Percentiles rank a stretch among this genome's conserved stretches.
These are phyloP conservation scores for Aaosphaeria arxii DNA, from an alignment of 2,329 filamentous ascomycete genomes.

Conservation along the genomic window DNA sequence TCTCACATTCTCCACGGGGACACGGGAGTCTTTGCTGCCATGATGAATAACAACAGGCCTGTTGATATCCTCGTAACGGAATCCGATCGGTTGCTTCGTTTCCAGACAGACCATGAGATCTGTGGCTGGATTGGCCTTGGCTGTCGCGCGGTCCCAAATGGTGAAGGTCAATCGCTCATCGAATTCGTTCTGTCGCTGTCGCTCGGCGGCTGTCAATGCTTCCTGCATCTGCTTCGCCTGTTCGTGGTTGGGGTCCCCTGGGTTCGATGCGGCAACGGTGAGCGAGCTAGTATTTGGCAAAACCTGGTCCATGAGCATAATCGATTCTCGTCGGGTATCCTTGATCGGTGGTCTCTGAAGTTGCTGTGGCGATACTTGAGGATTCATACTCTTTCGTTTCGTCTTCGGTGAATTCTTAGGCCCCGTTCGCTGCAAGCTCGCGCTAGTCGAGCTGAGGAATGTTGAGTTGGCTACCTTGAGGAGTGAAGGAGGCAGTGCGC, in stretches of 20 bases:
- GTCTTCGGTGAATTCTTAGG: slow-evolving; percentile 53
- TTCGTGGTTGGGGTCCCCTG: slow-evolving; percentile 29
- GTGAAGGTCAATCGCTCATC: slow-evolving; percentile 84
- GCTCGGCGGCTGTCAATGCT: slow-evolving; percentile 62
- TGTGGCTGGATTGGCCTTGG: slow-evolving; percentile 87
- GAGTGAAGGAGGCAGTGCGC: slow-evolving; percentile 84
- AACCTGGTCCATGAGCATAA: slow-evolving; percentile 50
- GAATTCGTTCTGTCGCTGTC: slow-evolving; percentile 71
- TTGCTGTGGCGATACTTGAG: slow-evolving; percentile 8
- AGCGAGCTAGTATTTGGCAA: slow-evolving; percentile 38
- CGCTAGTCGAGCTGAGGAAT: slow-evolving; percentile 90
- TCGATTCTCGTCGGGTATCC: slow-evolving; percentile 42
- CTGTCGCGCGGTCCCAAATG: slow-evolving; percentile 91
- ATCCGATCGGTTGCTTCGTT: slow-evolving; percentile 85
- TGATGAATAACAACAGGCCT: slow-evolving; percentile 91
- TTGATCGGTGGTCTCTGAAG: slow-evolving; percentile 18
- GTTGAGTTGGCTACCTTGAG: slow-evolving; percentile 93
- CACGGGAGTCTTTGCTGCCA: slow-evolving; percentile 82
- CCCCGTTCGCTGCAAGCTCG: slow-evolving; percentile 59
- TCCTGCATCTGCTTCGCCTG: slow-evolving; percentile 38
- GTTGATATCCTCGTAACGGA: slow-evolving; percentile 94
- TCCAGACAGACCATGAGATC: slow-evolving; percentile 92
- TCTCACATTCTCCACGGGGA: slow-evolving; percentile 90
- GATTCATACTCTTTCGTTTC: slow-evolving; percentile 26
- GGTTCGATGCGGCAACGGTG: slow-evolving; percentile 22